Conservation (phyloP, 345 rosid genomes). For the Salix dunnii region DNA sequence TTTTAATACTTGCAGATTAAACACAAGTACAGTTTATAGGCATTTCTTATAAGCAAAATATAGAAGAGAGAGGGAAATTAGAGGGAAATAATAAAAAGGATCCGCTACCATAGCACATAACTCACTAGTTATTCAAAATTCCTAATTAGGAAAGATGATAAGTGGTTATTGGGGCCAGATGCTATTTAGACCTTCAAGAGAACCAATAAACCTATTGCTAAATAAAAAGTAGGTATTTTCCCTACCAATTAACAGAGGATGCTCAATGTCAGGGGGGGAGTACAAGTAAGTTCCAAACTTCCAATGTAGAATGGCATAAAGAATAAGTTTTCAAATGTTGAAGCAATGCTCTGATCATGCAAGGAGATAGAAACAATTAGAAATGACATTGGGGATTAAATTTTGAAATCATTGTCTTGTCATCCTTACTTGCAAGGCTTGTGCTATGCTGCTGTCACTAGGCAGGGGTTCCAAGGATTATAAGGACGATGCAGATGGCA, state of each 20-base stretch:
- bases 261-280: neutral
- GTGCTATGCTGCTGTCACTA: neutral
- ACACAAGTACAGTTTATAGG: neutral
- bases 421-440: neutral
- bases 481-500: slow-evolving; percentile 49
- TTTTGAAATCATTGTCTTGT: neutral
- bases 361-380: neutral
- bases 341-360: neutral
- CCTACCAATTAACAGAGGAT: neutral
- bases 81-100: no score
- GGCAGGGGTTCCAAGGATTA: slow-evolving; percentile 20
- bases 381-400: neutral
- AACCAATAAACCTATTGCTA: neutral
- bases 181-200: neutral
- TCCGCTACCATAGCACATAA: neutral
- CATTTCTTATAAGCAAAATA: no score
- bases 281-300: neutral
- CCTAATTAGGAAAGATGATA: neutral
- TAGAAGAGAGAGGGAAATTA: no score
- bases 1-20: neutral
- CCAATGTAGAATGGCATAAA: neutral
- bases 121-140: neutral
- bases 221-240: neutral
- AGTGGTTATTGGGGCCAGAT: neutral
- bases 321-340: neutral